These are phyloP conservation scores for Yamadazyma takamatsuzukensis DNA, from an alignment of 805 yeast genomes.

Conservation along the genomic window DNA sequence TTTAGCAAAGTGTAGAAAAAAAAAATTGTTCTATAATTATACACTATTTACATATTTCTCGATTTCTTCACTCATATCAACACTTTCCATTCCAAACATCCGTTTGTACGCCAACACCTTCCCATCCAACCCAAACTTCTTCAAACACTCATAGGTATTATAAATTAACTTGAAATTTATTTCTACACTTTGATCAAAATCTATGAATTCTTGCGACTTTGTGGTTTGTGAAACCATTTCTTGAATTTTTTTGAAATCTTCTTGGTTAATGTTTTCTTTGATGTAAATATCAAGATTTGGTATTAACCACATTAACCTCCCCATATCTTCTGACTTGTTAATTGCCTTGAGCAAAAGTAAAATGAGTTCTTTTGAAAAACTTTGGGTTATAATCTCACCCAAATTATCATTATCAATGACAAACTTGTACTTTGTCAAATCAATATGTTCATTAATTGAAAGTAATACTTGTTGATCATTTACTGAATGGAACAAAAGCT, in stretches of 20 bases:
- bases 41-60: conserved; percentile 3
- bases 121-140: conserved; percentile 25
- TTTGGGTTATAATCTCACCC: conserved; percentile 12
- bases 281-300: conserved; percentile 28
- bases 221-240: conserved; percentile 1
- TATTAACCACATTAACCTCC: conserved; percentile 33
- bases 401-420: conserved; percentile 6
- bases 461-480: conserved; percentile 8
- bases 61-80: not conserved
- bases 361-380: conserved; percentile 21
- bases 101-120: conserved; percentile 19
- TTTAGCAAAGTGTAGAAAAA: too few relatives aligned
- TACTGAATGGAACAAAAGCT: conserved; percentile 24
- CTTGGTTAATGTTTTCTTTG: not conserved
- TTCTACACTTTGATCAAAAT: too few relatives aligned
- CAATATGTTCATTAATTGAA: conserved; percentile 6
- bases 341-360: conserved; percentile 20
- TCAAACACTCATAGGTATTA: conserved; percentile 17
- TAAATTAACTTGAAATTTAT: conserved; percentile 14
- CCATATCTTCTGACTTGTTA: conserved; percentile 24
- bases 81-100: conserved; percentile 1
- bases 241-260: not conserved
- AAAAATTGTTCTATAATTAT: too few relatives aligned
- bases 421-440: conserved; percentile 6
- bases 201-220: too few relatives aligned